Base-by-base conservation (phyloP, 345 rosid species). In the Melaleuca quinquenervia region DNA sequence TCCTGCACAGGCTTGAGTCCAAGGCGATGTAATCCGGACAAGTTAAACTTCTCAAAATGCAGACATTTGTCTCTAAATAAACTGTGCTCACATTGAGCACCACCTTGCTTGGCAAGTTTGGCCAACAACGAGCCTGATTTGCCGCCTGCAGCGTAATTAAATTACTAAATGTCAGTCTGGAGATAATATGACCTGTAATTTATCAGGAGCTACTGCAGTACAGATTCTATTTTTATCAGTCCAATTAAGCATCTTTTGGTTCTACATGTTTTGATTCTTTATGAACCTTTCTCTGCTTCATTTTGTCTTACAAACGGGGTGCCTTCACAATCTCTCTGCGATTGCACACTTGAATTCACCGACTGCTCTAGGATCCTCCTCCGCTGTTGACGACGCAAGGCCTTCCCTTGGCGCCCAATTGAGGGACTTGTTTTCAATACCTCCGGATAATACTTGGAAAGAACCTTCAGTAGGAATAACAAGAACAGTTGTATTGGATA, bases 361-460 rank as follows among this genome's bases (percentile, higher is more conserved):
- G 86, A 83, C 22, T 90, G 86, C 62, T 90, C 88, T 18, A 91
- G 85, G 82, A 89, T 70, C 90, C 91, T 92, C 91, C 93, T 92
- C 88, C 91, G 95, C 82, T 92, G 95, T 86, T 90, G 93, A 45
- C 98, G 95, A 24, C 97, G 97, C 87, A 93, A 84, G 76, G 97
- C 94, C 92, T 97, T 97, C 86, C 98, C 99, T 93, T 95, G 99
- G 82, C 97, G 95, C 58, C 98, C 99, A 91, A 97, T 91, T 83
- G 99, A 92, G 24, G 98, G 99, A 90, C 94, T 94, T 78, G 87
- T 87, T 15, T 75, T 85, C 85, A 89, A 76, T 86, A 92, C 90
- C 87, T 93, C 96, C 70, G 97, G 98, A 90, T 92, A 94, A 91
- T 95, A 93, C 88, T 89, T 90, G 32, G 82, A 88, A 84, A 97